phyloP scores from a whole-genome alignment of 2,329 filamentous ascomycete genomes.

The Lizonia empirigonia region DNA sequence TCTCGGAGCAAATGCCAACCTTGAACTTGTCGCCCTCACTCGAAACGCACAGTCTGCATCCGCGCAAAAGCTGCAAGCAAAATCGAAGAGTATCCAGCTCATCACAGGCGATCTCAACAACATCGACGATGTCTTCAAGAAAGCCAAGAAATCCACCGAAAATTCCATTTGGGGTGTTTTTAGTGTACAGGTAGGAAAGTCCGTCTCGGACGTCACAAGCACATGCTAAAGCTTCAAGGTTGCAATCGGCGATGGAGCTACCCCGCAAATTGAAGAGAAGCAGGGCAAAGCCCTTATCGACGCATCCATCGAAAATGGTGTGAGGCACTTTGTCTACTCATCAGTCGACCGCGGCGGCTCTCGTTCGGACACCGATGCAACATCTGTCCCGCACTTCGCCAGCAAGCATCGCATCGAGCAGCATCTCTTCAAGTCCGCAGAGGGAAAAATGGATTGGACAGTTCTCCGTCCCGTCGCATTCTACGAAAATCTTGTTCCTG shows the following conservation, averaged over 20 bases:
- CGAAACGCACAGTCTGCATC: slow-evolving; percentile 56
- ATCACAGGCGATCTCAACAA: slow-evolving; percentile 62
- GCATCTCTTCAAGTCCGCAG: slow-evolving; percentile 54
- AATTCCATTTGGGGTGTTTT: slow-evolving; percentile 42
- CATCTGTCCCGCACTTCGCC: slow-evolving; percentile 65
- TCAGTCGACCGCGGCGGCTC: slow-evolving; percentile 46
- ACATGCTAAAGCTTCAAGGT: too few relatives aligned
- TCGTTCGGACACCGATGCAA: slow-evolving; percentile 57
- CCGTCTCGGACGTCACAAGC: too few relatives aligned
- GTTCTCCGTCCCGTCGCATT: slow-evolving; percentile 66
- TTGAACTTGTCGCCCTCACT: slow-evolving; percentile 63
- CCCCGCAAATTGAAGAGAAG: slow-evolving; percentile 32
- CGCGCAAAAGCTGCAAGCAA: slow-evolving; percentile 55
- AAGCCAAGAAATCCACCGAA: slow-evolving; percentile 44
- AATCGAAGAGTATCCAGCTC: slow-evolving; percentile 57
- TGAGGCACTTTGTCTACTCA: slow-evolving; percentile 48
- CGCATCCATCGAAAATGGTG: slow-evolving; percentile 33
- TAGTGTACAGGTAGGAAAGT: slow-evolving; percentile 35
- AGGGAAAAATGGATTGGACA: slow-evolving; percentile 60
- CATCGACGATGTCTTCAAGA: slow-evolving; percentile 56
- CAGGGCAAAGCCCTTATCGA: slow-evolving; percentile 49
- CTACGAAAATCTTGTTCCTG: slow-evolving; percentile 60
- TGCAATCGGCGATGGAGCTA: slow-evolving; percentile 15
- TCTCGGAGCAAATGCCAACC: slow-evolving; percentile 40
- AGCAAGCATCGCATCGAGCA: slow-evolving; percentile 66